Percentiles rank a stretch among this genome's conserved stretches.
Conservation (phyloP, 306 rosid species). For the Medicago arabica region DNA sequence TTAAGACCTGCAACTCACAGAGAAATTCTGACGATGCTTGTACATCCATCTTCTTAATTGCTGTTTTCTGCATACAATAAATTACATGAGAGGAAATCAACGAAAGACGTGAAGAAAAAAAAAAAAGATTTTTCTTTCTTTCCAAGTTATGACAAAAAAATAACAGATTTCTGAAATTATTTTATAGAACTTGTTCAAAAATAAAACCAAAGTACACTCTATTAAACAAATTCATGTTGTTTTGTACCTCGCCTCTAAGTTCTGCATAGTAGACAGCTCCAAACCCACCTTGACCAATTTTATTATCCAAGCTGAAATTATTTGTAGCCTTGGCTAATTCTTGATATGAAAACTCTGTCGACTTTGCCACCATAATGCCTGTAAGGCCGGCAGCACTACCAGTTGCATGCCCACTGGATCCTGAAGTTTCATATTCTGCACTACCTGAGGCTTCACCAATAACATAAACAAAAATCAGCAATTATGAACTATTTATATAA, state of each 20-base stretch:
- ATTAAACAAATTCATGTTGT: neutral
- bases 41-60: slow-evolving; percentile 63
- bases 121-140: too few species aligned
- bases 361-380: slow-evolving; percentile 67
- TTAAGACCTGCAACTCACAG: slow-evolving; percentile 81
- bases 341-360: slow-evolving; percentile 76
- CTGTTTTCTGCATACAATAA: slow-evolving; percentile 65
- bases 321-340: slow-evolving; percentile 81
- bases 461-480: slow-evolving; percentile 26
- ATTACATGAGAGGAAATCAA: slow-evolving; percentile 1
- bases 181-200: too few species aligned
- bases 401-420: slow-evolving; percentile 44
- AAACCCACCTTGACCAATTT: slow-evolving; percentile 91
- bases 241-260: slow-evolving; percentile 84
- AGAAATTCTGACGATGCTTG: slow-evolving; percentile 89
- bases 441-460: slow-evolving; percentile 46
- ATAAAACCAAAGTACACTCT: too few species aligned
- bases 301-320: slow-evolving; percentile 73
- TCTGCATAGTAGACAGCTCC: slow-evolving; percentile 91
- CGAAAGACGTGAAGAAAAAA: too few species aligned
- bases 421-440: slow-evolving; percentile 53
- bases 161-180: too few species aligned
- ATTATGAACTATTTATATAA: too few species aligned
- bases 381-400: slow-evolving; percentile 50
- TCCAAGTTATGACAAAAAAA: too few species aligned